Conservation (phyloP, 2,329 filamentous ascomycete genomes). For the Coccinonectria pachysandricola region DNA sequence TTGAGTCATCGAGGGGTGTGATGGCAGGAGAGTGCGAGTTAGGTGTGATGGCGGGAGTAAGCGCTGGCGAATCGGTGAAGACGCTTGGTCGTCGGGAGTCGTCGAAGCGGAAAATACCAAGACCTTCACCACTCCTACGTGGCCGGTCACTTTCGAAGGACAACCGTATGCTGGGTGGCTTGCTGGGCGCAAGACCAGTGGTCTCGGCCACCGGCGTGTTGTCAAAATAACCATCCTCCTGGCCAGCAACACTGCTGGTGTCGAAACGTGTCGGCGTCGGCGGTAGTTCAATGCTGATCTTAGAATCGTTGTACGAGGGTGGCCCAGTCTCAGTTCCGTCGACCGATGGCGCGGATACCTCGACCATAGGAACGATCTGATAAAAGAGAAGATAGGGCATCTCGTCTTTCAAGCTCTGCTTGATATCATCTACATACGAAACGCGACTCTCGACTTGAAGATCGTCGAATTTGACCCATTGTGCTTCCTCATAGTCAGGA, state of each 20-base stretch:
- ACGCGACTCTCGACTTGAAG: conserved; percentile 60
- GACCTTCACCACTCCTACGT: conserved; percentile 38
- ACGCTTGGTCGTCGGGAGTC: conserved; percentile 42
- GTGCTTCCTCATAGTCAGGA: conserved; percentile 57
- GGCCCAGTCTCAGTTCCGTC: conserved; percentile 39
- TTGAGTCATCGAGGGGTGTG: conserved; percentile 42
- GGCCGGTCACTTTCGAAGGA: conserved; percentile 44
- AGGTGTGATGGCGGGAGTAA: conserved; percentile 28
- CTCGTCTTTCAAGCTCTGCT: conserved; percentile 68
- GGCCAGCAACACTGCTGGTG: conserved; percentile 6
- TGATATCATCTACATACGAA: conserved; percentile 64
- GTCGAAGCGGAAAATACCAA: conserved; percentile 24
- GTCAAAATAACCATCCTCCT: conserved; percentile 19
- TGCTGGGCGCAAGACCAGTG: conserved; percentile 17
- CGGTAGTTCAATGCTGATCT: conserved; percentile 29
- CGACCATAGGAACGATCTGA: conserved; percentile 79
- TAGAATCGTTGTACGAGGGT: conserved; percentile 48
- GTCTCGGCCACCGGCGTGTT: conserved; percentile 13
- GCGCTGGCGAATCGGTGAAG: conserved; percentile 33
- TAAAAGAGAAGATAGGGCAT: conserved; percentile 95
- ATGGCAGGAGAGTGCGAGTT: conserved; percentile 26
- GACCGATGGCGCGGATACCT: conserved; percentile 43
- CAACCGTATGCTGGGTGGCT: conserved; percentile 42
- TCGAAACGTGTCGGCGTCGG: conserved; percentile 13
- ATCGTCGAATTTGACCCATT: conserved; percentile 92